phyloP scores from a whole-genome alignment of 768 basidiomycete species.

The Artomyces pyxidatus region DNA sequence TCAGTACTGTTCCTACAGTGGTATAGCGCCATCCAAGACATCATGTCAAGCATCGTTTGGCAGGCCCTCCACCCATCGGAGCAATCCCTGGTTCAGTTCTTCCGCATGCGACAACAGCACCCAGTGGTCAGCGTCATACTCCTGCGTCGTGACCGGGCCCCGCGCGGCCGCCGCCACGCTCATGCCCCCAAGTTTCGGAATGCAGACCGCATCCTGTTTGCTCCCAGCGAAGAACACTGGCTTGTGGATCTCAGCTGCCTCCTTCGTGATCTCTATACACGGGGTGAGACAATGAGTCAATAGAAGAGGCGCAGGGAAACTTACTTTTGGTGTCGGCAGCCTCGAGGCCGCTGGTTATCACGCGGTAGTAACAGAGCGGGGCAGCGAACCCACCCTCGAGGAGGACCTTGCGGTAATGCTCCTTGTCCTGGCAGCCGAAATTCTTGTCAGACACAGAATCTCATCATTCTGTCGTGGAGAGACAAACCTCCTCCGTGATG shows the following conservation, averaged over 20 bases:
- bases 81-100: constrained; percentile 28
- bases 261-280: not conserved
- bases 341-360: constrained; percentile 16
- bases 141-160: constrained; percentile 22
- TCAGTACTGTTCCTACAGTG: too few relatives aligned
- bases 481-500: not conserved
- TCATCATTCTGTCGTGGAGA: too few relatives aligned
- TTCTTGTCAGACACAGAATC: not conserved
- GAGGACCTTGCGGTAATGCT: constrained; percentile 22
- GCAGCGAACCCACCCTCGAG: constrained; percentile 24
- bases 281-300: not conserved
- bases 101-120: constrained; percentile 26
- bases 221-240: constrained; percentile 32
- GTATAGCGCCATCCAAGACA: too few relatives aligned
- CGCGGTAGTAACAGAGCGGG: constrained; percentile 30
- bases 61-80: constrained; percentile 22
- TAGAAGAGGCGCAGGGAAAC: not conserved
- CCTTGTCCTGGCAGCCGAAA: constrained; percentile 14
- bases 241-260: constrained; percentile 22
- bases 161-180: constrained; percentile 22
- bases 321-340: constrained; percentile 28
- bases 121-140: constrained; percentile 34
- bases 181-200: constrained; percentile 18
- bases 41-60: too few relatives aligned
- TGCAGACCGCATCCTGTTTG: constrained; percentile 27